phyloP scores from a whole-genome alignment of 202 grass and related monocot genomes.

The Carex sylvatica region DNA sequence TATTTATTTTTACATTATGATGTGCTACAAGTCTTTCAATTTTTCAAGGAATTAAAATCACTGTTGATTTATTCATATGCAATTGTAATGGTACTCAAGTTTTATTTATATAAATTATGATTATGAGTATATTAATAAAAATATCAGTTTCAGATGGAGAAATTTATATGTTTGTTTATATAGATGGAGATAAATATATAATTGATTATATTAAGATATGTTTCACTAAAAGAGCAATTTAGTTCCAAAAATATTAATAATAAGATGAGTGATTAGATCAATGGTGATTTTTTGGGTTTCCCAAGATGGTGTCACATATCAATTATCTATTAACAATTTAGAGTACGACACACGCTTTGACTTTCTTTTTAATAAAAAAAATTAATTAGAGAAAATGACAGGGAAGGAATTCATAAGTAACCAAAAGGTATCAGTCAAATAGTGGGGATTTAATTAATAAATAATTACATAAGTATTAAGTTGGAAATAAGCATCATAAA shows the following conservation, averaged over 20 bases:
- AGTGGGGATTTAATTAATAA: neutral
- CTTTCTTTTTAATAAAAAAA: neutral
- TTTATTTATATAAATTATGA: neutral
- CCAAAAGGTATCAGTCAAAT: neutral
- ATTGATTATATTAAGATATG: neutral
- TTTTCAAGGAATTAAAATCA: too few species aligned
- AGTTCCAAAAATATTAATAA: too few species aligned
- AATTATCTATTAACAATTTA: neutral
- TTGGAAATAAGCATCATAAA: neutral
- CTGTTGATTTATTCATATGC: neutral
- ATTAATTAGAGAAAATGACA: neutral
- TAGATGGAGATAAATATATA: neutral
- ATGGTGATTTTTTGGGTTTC: neutral
- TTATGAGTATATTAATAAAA: neutral
- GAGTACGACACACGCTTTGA: neutral
- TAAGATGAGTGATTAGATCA: too few species aligned
- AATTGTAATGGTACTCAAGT: neutral
- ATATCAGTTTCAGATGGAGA: neutral
- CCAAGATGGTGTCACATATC: neutral
- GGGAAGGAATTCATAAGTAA: neutral
- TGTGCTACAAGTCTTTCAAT: neutral
- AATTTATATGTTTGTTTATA: too few species aligned
- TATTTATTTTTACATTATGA: neutral
- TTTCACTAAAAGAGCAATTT: too few species aligned
- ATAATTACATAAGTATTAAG: neutral